Conservation (phyloP, 768 basidiomycete species). For the Tulasnella sp. region DNA sequence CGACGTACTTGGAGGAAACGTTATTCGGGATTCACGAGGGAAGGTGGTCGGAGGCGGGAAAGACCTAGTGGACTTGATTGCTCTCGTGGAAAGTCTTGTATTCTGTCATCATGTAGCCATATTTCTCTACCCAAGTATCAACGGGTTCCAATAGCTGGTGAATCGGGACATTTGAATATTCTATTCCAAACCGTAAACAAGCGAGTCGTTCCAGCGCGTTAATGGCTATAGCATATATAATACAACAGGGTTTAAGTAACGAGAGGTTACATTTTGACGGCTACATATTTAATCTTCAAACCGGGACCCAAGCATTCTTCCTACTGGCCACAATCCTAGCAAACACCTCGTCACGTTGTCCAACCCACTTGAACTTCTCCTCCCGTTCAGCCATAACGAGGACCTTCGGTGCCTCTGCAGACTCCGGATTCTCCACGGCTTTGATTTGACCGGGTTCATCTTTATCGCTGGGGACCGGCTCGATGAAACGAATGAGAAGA, state of each 20-base stretch:
- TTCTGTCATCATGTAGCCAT: not conserved
- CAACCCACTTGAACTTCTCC: conserved; percentile 64
- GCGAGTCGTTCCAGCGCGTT: not conserved
- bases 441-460: conserved; percentile 6
- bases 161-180: too few species aligned
- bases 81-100: not conserved
- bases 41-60: not conserved
- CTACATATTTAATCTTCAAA: conserved; percentile 39
- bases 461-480: not conserved
- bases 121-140: not conserved
- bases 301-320: conserved; percentile 55
- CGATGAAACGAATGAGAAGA: conserved; percentile 50
- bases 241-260: not conserved
- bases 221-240: not conserved
- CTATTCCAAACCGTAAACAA: not conserved
- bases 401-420: not conserved
- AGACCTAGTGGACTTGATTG: not conserved
- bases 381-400: conserved; percentile 46
- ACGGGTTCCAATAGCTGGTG: too few species aligned
- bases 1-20: not conserved
- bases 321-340: conserved; percentile 61
- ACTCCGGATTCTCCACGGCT: conserved; percentile 24
- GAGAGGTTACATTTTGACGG: not conserved
- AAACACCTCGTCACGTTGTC: conserved; percentile 66
- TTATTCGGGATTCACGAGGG: conserved; percentile 1